Percentiles rank a stretch among this genome's conserved stretches.
Evolutionary conservation across 1,139 yeast genomes (phyloP).

Genomic region (Pichia sp.): DNA sequence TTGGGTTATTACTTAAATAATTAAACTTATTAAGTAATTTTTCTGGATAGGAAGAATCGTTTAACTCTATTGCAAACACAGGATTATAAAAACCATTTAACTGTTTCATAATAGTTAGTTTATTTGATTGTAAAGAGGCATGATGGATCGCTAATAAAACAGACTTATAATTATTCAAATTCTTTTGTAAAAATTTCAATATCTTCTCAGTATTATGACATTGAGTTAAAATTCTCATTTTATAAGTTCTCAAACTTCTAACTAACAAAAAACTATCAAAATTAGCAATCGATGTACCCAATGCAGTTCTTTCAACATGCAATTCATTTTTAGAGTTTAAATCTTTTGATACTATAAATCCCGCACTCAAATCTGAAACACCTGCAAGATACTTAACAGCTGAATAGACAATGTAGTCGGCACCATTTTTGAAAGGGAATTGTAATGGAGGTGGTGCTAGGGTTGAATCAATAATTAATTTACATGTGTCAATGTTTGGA

Average conservation of each 20-base stretch:
- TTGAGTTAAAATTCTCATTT: slow-evolving; percentile 65
- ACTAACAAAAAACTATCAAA: slow-evolving; percentile 70
- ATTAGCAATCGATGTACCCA: slow-evolving; percentile 78
- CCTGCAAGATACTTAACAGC: slow-evolving; percentile 93
- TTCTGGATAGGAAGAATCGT: slow-evolving; percentile 50
- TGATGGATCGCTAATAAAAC: slow-evolving; percentile 51
- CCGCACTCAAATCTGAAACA: slow-evolving; percentile 84
- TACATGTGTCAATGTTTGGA: slow-evolving; percentile 33
- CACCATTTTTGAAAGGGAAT: slow-evolving; percentile 75
- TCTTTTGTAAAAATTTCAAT: slow-evolving; percentile 49
- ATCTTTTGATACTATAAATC: slow-evolving; percentile 62
- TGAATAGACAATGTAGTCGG: slow-evolving; percentile 80
- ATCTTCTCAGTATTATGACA: slow-evolving; percentile 56
- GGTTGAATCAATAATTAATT: slow-evolving; percentile 70
- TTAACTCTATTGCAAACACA: slow-evolving; percentile 61
- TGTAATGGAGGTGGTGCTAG: slow-evolving; percentile 92
- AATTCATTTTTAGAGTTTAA: slow-evolving; percentile 39
- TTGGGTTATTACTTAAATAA: slow-evolving; percentile 78
- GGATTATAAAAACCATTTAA: slow-evolving; percentile 66
- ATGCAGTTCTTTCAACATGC: slow-evolving; percentile 54
- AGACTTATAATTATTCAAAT: slow-evolving; percentile 40
- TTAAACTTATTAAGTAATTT: slow-evolving; percentile 57
- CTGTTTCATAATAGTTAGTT: slow-evolving; percentile 51
- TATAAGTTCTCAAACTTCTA: slow-evolving; percentile 75
- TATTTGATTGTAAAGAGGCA: slow-evolving; percentile 58